Percentiles rank a stretch among this genome's conserved stretches.
These are phyloP conservation scores for Tympanopsis confertula DNA, from an alignment of 2,329 filamentous ascomycete genomes.

Conservation along the genomic window DNA sequence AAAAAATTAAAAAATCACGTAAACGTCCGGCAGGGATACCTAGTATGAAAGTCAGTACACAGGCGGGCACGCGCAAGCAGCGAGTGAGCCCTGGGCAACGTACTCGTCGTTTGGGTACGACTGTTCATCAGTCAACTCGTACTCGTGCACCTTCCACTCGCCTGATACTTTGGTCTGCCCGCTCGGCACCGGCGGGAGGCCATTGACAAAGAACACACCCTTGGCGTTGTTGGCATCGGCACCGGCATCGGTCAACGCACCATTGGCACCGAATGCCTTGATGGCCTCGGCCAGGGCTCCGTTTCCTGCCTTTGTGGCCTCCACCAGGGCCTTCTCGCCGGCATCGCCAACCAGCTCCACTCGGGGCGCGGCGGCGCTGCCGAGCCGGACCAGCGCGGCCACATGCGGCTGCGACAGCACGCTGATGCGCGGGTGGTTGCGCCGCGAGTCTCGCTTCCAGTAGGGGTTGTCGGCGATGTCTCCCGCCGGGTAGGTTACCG, in stretches of 20 bases:
- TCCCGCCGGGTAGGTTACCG: not conserved
- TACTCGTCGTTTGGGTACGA: slow-evolving; percentile 58
- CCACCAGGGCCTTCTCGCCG: slow-evolving; percentile 55
- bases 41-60: no score
- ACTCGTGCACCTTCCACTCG: slow-evolving; percentile 56
- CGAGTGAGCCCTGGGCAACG: no score
- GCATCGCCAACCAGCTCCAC: not conserved
- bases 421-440: not conserved
- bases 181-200: slow-evolving; percentile 76
- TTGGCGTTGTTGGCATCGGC: slow-evolving; percentile 32
- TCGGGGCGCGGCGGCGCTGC: not conserved
- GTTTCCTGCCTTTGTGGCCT: slow-evolving; percentile 63
- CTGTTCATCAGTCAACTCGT: slow-evolving; percentile 52
- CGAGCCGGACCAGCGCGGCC: not conserved
- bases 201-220: slow-evolving; percentile 59
- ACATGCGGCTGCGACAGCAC: not conserved
- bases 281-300: slow-evolving; percentile 64
- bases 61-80: no score
- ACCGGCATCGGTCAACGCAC: slow-evolving; percentile 19
- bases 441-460: not conserved
- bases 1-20: no score
- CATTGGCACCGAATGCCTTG: slow-evolving; percentile 42
- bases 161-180: slow-evolving; percentile 45
- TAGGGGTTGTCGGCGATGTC: not conserved
- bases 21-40: not conserved